These are phyloP conservation scores for Reticulascus tulasneorum DNA, from an alignment of 2,329 filamentous ascomycete species.

Conservation along the genomic window DNA sequence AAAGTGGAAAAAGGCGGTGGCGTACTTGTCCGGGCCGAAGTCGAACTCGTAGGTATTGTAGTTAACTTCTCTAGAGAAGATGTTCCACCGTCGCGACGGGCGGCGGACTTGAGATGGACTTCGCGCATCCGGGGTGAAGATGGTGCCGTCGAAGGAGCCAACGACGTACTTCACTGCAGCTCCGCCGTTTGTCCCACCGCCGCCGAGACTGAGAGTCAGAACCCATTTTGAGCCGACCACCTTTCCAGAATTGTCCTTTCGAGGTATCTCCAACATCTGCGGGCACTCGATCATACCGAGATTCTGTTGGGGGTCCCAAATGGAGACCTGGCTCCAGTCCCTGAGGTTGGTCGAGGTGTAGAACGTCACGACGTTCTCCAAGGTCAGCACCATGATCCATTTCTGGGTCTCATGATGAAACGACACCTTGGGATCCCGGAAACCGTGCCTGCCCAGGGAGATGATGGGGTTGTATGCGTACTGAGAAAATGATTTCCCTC, in stretches of 20 bases:
- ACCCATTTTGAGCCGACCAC: slow-evolving; percentile 10
- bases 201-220: slow-evolving; percentile 10
- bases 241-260: slow-evolving; percentile 47
- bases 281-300: slow-evolving; percentile 34
- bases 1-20: slow-evolving; percentile 27
- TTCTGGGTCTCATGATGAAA: slow-evolving; percentile 42
- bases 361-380: slow-evolving; percentile 56
- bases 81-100: not conserved
- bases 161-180: slow-evolving; percentile 13
- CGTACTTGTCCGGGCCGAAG: slow-evolving; percentile 33
- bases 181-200: slow-evolving; percentile 9
- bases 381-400: slow-evolving; percentile 58
- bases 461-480: slow-evolving; percentile 61
- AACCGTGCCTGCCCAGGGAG: slow-evolving; percentile 47
- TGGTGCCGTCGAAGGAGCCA: slow-evolving; percentile 13
- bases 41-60: slow-evolving; percentile 24
- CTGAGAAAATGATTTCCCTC: slow-evolving; percentile 57
- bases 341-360: slow-evolving; percentile 57
- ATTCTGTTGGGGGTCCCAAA: slow-evolving; percentile 22
- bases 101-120: not conserved
- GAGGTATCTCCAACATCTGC: slow-evolving; percentile 29
- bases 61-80: slow-evolving; percentile 1
- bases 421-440: slow-evolving; percentile 64
- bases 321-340: slow-evolving; percentile 41
- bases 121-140: slow-evolving; percentile 8